A percentile compares a stretch with the other conserved stretches of the same genome.
These are phyloP conservation scores for Populus pruinosa DNA, from an alignment of 345 rosid genomes.

Conservation along the genomic window DNA sequence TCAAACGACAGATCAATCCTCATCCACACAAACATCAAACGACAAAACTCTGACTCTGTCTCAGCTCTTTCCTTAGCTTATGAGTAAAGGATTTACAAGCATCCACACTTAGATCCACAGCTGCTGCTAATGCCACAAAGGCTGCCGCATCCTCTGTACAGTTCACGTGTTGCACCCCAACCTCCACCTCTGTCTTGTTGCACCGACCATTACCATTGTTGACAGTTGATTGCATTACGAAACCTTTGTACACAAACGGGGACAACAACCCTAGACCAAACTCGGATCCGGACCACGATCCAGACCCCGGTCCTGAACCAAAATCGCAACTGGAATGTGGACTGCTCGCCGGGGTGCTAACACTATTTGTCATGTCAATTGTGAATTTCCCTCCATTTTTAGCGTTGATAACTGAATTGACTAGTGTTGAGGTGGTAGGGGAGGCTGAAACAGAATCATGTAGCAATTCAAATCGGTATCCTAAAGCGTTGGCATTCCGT, in stretches of 20 bases:
- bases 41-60: constrained; percentile 56
- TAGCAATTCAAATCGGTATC: constrained; percentile 75
- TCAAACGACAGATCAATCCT: constrained; percentile 43
- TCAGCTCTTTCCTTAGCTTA: constrained; percentile 78
- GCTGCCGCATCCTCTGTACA: constrained; percentile 98
- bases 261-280: constrained; percentile 35
- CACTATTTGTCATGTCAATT: constrained; percentile 57
- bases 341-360: constrained; percentile 55
- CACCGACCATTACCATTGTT: constrained; percentile 44
- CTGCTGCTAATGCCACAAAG: constrained; percentile 87
- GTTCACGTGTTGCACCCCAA: constrained; percentile 87
- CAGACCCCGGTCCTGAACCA: constrained; percentile 51
- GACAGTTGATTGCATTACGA: constrained; percentile 85
- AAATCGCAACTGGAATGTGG: constrained; percentile 86
- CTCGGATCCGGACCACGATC: constrained; percentile 64
- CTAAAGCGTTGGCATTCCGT: constrained; percentile 48
- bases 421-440: constrained; percentile 28
- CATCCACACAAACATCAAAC: constrained; percentile 35
- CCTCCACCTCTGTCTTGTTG: constrained; percentile 71
- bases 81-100: constrained; percentile 80
- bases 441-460: constrained; percentile 46
- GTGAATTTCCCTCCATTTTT: constrained; percentile 75
- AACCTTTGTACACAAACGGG: constrained; percentile 44
- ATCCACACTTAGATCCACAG: constrained; percentile 92
- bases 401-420: constrained; percentile 48